Base-by-base conservation (phyloP, 768 basidiomycete genomes). In the Leccinum rimulosum region DNA sequence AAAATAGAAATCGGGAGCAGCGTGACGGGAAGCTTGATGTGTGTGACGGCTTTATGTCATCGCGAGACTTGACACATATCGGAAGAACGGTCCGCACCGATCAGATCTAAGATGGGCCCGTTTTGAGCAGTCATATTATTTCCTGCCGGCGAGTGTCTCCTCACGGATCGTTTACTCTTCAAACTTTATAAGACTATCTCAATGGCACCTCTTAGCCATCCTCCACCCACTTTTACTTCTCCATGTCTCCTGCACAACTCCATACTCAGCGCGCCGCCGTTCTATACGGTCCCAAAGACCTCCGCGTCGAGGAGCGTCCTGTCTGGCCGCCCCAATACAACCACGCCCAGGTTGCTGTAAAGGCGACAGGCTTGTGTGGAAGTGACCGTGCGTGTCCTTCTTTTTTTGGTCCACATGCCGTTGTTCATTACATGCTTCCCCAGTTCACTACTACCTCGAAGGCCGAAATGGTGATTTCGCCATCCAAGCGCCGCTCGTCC, bases 391-490 rank as follows among this genome's bases (percentile, higher is more conserved):
- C 68, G 85, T 80, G 30, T 52, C 53, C 31, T 48, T 31, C 54
- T 30, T 43, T 33, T 33, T 15, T 63, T 0, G 36, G 33, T 57
- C 43, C 55, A 27, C 14, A 11, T 19, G 11, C 48, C 47, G 30
- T 56, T 36, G 7, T 59, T 63, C 45, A 62, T 27, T 6, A 50
- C 52, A 9, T 31, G 14, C 28, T 61, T 47, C 25, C 35, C 25
- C 66, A 95, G 93, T 95, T 10, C 95, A 97, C 74, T 97, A 98
- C 77, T 97, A 90, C 75, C 73, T 78, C 33, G 87, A 94, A 66
- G 94, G 90, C 22, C 84, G 92, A 47, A 98, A 97, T 73, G 95
- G 95, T 51, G 92, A 93, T 73, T 97, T 95, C 75, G 88, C 86
- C 53, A 80, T 97, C 61, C 88, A 85, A 60, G 80, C 85, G 6